Conservation (phyloP, 805 yeast genomes). For the Clavispora carvajalis region DNA sequence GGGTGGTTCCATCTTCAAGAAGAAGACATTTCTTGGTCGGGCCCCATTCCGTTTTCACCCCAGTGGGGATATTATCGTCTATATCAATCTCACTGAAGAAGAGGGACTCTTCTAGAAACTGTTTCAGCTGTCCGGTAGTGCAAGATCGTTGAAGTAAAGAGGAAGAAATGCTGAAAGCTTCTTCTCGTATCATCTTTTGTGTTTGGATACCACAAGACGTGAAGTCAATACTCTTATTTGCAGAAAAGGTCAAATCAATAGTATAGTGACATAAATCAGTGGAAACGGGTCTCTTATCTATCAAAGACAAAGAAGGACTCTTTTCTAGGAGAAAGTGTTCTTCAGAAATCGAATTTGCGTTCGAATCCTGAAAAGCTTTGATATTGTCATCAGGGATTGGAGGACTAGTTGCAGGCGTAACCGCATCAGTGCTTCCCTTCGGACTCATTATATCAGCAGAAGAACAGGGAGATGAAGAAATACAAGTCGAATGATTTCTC, state of each 20-base stretch:
- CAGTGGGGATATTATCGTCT: background rate
- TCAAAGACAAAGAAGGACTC: too few relatives aligned
- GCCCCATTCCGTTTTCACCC: background rate
- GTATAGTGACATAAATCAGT: too few relatives aligned
- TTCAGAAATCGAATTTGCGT: too few relatives aligned
- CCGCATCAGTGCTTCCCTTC: background rate
- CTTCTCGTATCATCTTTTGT: background rate
- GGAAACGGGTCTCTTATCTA: too few relatives aligned
- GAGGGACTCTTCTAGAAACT: background rate
- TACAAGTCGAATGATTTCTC: background rate
- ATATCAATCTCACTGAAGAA: background rate
- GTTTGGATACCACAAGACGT: background rate
- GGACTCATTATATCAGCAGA: background rate
- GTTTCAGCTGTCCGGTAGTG: background rate
- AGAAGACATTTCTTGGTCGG: background rate
- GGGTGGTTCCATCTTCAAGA: background rate
- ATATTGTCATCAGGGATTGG: background rate
- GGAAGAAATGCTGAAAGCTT: background rate
- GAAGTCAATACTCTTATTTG: background rate
- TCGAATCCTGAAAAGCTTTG: background rate
- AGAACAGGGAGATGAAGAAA: background rate
- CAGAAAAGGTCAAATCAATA: too few relatives aligned
- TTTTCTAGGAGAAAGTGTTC: too few relatives aligned
- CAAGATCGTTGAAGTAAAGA: background rate
- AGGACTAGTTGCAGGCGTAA: background rate